A percentile compares a stretch with the other conserved stretches of the same genome.
Evolutionary conservation across 2,329 filamentous ascomycete genomes (phyloP).

Genomic region (Reticulascus tulasneorum): DNA sequence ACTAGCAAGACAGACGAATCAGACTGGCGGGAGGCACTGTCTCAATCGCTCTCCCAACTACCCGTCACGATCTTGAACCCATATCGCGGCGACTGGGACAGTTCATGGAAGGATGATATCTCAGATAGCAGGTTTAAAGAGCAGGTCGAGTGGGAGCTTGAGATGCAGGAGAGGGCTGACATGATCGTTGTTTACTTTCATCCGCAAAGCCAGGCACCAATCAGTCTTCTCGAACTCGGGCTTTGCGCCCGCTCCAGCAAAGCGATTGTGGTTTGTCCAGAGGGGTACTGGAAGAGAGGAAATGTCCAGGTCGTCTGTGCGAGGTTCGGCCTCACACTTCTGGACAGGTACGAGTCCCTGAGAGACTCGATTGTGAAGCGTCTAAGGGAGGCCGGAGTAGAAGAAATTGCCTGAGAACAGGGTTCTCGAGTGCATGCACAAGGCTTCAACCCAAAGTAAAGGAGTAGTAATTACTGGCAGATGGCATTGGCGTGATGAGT

Average conservation of each 20-base stretch:
- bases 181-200: slow-evolving; percentile 57
- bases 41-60: slow-evolving; percentile 32
- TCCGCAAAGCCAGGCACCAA: slow-evolving; percentile 45
- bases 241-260: slow-evolving; percentile 41
- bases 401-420: too few relatives aligned
- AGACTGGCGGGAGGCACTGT: slow-evolving; percentile 50
- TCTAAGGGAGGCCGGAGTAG: too few relatives aligned
- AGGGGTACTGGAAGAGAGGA: slow-evolving; percentile 53
- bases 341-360: slow-evolving; percentile 38
- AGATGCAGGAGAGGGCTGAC: slow-evolving; percentile 47
- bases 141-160: slow-evolving; percentile 60
- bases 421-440: too few relatives aligned
- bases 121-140: slow-evolving; percentile 40
- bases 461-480: too few relatives aligned
- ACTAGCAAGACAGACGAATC: slow-evolving; percentile 37
- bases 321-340: slow-evolving; percentile 39
- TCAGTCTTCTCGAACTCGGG: slow-evolving; percentile 59
- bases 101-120: slow-evolving; percentile 46
- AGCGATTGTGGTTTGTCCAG: slow-evolving; percentile 49
- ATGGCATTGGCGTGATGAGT: too few relatives aligned
- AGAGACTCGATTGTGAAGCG: too few relatives aligned
- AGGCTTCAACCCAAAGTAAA: too few relatives aligned
- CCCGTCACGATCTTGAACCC: slow-evolving; percentile 57
- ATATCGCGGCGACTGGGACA: slow-evolving; percentile 52
- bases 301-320: slow-evolving; percentile 57